phyloP scores from a whole-genome alignment of 148 eudicot genomes.

The Arbutus unedo region DNA sequence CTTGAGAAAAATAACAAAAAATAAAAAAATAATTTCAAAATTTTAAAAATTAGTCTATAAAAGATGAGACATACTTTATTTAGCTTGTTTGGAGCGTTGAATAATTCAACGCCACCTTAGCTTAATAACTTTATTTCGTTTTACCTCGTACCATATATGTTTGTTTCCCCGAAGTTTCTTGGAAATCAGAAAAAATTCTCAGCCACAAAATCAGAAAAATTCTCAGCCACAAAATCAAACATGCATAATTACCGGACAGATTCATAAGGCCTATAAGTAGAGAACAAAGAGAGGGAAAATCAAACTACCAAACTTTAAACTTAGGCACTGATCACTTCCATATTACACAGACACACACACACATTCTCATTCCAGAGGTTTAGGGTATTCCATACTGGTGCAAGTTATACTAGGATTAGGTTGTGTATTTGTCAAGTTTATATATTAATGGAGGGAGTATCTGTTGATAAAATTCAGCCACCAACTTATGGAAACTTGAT shows the following conservation, averaged over 20 bases:
- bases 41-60: too few species aligned
- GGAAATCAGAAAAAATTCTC: not conserved
- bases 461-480: conserved; percentile 1
- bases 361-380: not conserved
- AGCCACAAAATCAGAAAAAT: too few species aligned
- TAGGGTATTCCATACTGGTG: not conserved
- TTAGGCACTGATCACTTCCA: too few species aligned
- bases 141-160: not conserved
- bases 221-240: too few species aligned
- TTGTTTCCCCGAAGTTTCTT: not conserved
- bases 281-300: not conserved
- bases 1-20: too few species aligned
- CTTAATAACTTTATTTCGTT: not conserved
- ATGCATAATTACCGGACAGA: too few species aligned
- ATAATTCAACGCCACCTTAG: not conserved
- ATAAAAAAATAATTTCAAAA: too few species aligned
- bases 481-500: conserved; percentile 17
- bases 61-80: too few species aligned
- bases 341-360: not conserved
- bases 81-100: not conserved
- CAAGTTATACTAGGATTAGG: not conserved
- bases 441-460: not conserved
- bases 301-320: not conserved
- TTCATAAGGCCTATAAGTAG: not conserved
- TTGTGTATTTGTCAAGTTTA: too few species aligned